phyloP scores from a whole-genome alignment of 2,329 filamentous ascomycete species.

The Exophiala sp. region DNA sequence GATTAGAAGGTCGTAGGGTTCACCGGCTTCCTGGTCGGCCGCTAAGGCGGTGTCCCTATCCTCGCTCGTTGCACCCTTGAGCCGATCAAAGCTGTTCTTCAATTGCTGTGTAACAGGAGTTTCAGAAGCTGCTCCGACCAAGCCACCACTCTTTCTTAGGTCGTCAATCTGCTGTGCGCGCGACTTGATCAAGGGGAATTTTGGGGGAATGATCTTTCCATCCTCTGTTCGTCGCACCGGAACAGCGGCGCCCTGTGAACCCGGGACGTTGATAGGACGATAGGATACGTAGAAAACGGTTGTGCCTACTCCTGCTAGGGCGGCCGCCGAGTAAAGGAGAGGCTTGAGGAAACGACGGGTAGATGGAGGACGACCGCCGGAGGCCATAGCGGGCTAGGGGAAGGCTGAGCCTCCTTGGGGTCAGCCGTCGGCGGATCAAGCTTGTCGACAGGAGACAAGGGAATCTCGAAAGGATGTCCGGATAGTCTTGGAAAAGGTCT shows the following conservation, averaged over 20 bases:
- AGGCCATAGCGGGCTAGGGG: slow-evolving; percentile 12
- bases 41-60: slow-evolving; percentile 22
- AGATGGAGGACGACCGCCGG: slow-evolving; percentile 10
- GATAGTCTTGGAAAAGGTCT: too few relatives aligned
- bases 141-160: slow-evolving; percentile 44
- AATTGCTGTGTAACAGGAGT: slow-evolving; percentile 22
- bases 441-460: too few relatives aligned
- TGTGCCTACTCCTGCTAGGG: slow-evolving; percentile 52
- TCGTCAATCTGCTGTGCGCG: slow-evolving; percentile 52
- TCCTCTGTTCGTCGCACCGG: slow-evolving; percentile 60
- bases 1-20: slow-evolving; percentile 71
- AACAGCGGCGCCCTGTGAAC: slow-evolving; percentile 58
- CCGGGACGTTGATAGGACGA: slow-evolving; percentile 62
- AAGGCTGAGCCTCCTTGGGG: neutral
- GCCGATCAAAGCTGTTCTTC: slow-evolving; percentile 20
- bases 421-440: neutral
- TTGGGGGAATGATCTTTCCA: slow-evolving; percentile 54
- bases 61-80: slow-evolving; percentile 19
- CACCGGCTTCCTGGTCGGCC: slow-evolving; percentile 36
- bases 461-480: too few relatives aligned
- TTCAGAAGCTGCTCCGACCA: slow-evolving; percentile 30
- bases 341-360: slow-evolving; percentile 52
- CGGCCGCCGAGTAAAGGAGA: slow-evolving; percentile 58
- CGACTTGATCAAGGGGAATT: slow-evolving; percentile 50
- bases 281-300: slow-evolving; percentile 58